Base-by-base conservation (phyloP, 331 rosid species). In the Pyracantha coccinea region DNA sequence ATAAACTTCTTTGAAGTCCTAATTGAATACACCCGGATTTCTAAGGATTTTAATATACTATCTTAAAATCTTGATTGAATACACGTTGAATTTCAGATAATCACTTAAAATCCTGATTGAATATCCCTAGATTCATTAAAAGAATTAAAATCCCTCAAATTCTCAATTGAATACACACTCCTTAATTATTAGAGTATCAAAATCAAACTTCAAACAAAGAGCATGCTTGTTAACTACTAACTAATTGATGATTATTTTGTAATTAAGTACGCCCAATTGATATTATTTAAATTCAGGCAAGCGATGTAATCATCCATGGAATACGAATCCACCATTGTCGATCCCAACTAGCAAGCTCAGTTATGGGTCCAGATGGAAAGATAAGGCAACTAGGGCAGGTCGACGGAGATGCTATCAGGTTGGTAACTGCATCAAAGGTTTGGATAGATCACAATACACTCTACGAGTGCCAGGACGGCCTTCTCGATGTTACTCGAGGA, bases 391-490 rank as follows among this genome's bases (percentile, higher is more conserved):
- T 86, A 23, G 86, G 86, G 9, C 73, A 32, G 17, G 86, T 84
- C 9, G 90, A 86, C 55, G 88, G 88, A 0, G 90, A 86, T 53
- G 90, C 88, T 23, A 86, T 86, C 31, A 62, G 88, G 25, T 71
- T 86, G 20, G 74, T 84, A 0, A 59, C 78, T 0, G 83, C 88
- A 11, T 79, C 86, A 2, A 86, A 86, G 77, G 60, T 86, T 5
- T 86, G 90, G 90, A 72, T 86, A 27, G 90, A 86, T 79, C 90
- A 86, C 16, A 86, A 83, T 54, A 83, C 90, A 14, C 75, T 86
- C 4, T 81, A 83, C 35, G 70, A 78, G 25, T 79, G 86, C 32
- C 62, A 84, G 31, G 90, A 86, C n/a, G 90, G 90, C n/a, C 79
- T 84, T 8, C 55, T 86, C 0, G 90, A 86, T 41, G 88, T 86